Base-by-base conservation (phyloP, 73 alveolate species). In the Paraurostyla sp. region DNA sequence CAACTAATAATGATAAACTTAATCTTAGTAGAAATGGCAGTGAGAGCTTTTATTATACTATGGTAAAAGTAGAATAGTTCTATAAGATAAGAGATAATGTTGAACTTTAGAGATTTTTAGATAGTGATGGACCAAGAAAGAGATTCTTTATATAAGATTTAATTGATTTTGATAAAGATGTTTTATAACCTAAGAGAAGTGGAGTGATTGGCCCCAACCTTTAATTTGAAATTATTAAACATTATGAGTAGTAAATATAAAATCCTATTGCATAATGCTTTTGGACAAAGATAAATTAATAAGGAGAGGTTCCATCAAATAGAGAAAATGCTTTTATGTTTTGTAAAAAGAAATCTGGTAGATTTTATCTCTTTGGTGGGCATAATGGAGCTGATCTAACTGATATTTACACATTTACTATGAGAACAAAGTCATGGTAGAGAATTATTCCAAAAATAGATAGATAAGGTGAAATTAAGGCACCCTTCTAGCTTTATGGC, bases 321-420 rank as follows among this genome's bases (percentile, higher is more conserved):
- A 33, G 82, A 38, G 82, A 65, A 30, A 65, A 65, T 38, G 82
- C 82, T 40, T 65, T 16, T 65, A 32, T 65, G 2, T 65, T 65
- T 40, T 38, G 4, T 33, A 65, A 35, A 38, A 6, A 65, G 29
- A 38, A 33, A 18, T 11, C 58, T 2, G 82, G 58, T 1, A 65
- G 41, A 36, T 18, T 65, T 11, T 65, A 65, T 22, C 23, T 65
- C 16, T 65, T 65, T 65, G 82, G 82, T 18, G 82, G 82, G 0
- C 82, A 65, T 65, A 65, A 65, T 65, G 82, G 82, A 38, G 82
- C 82, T 65, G 82, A 65, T 65, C 58, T 65, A 38, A 65, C 82
- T 65, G 82, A 65, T 65, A 65, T 65, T 40, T 65, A 65, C 41
- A 11, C 82, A 22, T 65, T 65, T 65, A 65, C 60, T 65, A 18